Conservation (phyloP, 1,284 basidiomycete genomes). For the Xerocomus minutiporus region DNA sequence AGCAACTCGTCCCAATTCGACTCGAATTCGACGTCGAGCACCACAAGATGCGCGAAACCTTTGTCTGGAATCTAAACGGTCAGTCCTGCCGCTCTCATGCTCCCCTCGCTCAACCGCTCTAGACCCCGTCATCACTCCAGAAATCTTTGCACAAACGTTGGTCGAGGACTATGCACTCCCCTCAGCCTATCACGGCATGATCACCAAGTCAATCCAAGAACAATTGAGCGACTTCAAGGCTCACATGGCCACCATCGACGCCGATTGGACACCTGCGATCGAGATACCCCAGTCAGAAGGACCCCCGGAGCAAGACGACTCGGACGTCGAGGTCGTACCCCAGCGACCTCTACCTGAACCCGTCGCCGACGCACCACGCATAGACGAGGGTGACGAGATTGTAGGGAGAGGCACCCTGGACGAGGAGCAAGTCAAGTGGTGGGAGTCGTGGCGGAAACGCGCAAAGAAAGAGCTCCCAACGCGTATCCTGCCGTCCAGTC, state of each 20-base stretch:
- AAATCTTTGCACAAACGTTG: constrained; percentile 84
- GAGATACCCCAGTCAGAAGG: constrained; percentile 26
- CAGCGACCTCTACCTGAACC: constrained; percentile 6
- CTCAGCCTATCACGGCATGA: constrained; percentile 64
- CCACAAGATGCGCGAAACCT: constrained; percentile 91
- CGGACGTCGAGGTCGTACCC: constrained; percentile 35
- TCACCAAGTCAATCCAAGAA: constrained; percentile 83
- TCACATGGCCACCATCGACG: constrained; percentile 50
- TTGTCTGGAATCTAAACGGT: constrained; percentile 96
- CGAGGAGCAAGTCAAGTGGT: constrained; percentile 57
- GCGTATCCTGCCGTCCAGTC: constrained; percentile 23
- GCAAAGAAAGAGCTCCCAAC: constrained; percentile 26
- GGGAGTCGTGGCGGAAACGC: constrained; percentile 62
- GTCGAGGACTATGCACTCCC: constrained; percentile 90
- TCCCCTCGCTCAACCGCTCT: background rate
- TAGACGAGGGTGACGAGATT: constrained; percentile 25
- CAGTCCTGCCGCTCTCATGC: constrained; percentile 13
- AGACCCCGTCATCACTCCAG: constrained; percentile 88
- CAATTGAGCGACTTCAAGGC: constrained; percentile 79
- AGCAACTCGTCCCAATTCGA: constrained; percentile 87
- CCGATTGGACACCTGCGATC: constrained; percentile 28
- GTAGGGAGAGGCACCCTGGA: constrained; percentile 46
- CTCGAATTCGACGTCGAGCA: constrained; percentile 93
- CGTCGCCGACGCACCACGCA: constrained; percentile 1
- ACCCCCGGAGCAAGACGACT: constrained; percentile 27